phyloP scores from a whole-genome alignment of 768 basidiomycete genomes.

The Lactarius quietus region DNA sequence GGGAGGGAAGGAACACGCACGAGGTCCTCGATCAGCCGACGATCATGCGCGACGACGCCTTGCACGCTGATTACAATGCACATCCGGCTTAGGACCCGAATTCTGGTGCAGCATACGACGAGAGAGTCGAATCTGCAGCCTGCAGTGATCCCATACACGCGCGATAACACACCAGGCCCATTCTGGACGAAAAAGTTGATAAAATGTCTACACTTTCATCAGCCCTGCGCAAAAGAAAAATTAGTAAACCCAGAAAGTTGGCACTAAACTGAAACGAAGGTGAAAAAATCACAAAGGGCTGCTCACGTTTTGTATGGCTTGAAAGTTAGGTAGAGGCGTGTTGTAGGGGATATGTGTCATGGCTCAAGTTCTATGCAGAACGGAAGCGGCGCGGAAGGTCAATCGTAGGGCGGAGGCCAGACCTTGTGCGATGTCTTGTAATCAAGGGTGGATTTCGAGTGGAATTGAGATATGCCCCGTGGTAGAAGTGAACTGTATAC shows the following conservation, averaged over 20 bases:
- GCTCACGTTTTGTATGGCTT: conserved; percentile 91
- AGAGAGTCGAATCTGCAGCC: conserved; percentile 97
- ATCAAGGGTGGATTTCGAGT: no score
- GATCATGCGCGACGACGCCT: conserved; percentile 96
- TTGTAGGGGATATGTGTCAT: conserved; percentile 98
- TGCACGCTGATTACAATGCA: conserved; percentile 95
- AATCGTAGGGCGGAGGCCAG: no score
- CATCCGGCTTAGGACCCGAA: conserved; percentile 96
- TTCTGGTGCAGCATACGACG: conserved; percentile 97
- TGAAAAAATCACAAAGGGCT: no score
- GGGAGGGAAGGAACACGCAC: conserved; percentile 48
- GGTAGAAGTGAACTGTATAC: no score
- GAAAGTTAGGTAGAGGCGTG: conserved; percentile 84
- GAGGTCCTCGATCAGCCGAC: conserved; percentile 93
- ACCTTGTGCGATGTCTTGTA: no score
- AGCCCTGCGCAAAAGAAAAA: no score
- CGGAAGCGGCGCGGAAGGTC: conserved; percentile 82
- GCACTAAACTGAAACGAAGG: neutral
- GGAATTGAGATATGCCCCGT: no score
- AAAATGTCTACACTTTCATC: no score
- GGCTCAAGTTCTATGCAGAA: conserved; percentile 93
- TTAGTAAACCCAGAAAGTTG: no score
- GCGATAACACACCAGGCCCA: no score
- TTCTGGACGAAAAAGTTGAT: no score
- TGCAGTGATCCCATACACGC: conserved; percentile 95